phyloP scores from a whole-genome alignment of 192 early-diverging fungal genomes.

The Coemansia sp. region DNA sequence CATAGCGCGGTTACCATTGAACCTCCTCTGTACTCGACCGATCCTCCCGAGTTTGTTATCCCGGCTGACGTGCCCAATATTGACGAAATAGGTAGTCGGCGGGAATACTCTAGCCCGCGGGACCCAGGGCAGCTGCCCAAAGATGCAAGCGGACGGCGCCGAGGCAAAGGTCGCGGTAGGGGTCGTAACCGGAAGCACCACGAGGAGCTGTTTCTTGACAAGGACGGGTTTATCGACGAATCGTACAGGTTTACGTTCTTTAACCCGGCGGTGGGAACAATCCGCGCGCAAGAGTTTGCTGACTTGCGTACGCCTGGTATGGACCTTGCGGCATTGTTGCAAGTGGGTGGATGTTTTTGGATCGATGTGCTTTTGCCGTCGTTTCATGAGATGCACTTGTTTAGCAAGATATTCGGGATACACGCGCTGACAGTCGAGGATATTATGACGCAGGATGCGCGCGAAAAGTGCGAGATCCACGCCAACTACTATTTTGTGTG shows the following conservation, averaged over 20 bases:
- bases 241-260: slow-evolving; percentile 73
- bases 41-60: slow-evolving; percentile 21
- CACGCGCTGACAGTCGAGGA: slow-evolving; percentile 89
- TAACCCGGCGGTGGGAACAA: slow-evolving; percentile 65
- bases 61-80: slow-evolving; percentile 33
- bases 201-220: slow-evolving; percentile 57
- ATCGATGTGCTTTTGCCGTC: slow-evolving; percentile 70
- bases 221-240: slow-evolving; percentile 57
- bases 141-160: not conserved
- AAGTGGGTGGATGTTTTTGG: slow-evolving; percentile 70
- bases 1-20: slow-evolving; percentile 15
- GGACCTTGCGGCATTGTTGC: slow-evolving; percentile 41
- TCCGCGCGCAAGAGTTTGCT: slow-evolving; percentile 62
- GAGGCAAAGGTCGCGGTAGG: not conserved
- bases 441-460: slow-evolving; percentile 78
- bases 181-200: slow-evolving; percentile 32
- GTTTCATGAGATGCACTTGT: slow-evolving; percentile 63
- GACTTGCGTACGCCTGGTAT: slow-evolving; percentile 54
- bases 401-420: slow-evolving; percentile 69
- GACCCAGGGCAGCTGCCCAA: not conserved
- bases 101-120: not conserved
- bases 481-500: slow-evolving; percentile 86
- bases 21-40: slow-evolving; percentile 16
- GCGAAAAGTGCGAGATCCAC: slow-evolving; percentile 93
- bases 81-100: not conserved